Conservation (phyloP, 345 rosid genomes). For the Barbarea vulgaris region DNA sequence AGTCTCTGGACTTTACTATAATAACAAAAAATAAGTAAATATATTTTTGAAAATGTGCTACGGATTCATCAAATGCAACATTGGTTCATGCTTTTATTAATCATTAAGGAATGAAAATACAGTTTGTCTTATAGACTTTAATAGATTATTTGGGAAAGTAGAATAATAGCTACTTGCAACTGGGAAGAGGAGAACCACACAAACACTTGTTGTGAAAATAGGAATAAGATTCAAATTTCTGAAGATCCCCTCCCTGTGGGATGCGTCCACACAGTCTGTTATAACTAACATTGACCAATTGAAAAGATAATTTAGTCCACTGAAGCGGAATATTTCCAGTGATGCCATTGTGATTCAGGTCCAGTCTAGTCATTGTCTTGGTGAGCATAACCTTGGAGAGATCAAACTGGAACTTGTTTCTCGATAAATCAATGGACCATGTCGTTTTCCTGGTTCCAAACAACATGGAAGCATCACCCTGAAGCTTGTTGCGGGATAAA, state of each 20-base stretch:
- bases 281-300: conserved; percentile 69
- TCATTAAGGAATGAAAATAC: not conserved
- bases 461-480: conserved; percentile 66
- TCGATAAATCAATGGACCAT: conserved; percentile 48
- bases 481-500: conserved; percentile 60
- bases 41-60: too few relatives aligned
- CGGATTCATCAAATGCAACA: too few relatives aligned
- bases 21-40: too few relatives aligned
- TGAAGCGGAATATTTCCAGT: conserved; percentile 52
- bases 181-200: conserved; percentile 68
- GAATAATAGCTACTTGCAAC: conserved; percentile 40
- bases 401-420: conserved; percentile 62
- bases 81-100: conserved; percentile 8
- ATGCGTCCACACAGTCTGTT: conserved; percentile 69
- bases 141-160: not conserved
- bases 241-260: conserved; percentile 59
- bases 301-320: conserved; percentile 41
- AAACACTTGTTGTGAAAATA: conserved; percentile 72
- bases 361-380: conserved; percentile 43
- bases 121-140: not conserved
- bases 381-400: conserved; percentile 54
- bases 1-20: too few relatives aligned
- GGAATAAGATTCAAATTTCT: conserved; percentile 50
- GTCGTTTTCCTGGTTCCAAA: conserved; percentile 61
- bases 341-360: conserved; percentile 68